A percentile compares a stretch with the other conserved stretches of the same genome.
Conservation (phyloP, 768 basidiomycete genomes). For the Panaeolus cyanescens region DNA sequence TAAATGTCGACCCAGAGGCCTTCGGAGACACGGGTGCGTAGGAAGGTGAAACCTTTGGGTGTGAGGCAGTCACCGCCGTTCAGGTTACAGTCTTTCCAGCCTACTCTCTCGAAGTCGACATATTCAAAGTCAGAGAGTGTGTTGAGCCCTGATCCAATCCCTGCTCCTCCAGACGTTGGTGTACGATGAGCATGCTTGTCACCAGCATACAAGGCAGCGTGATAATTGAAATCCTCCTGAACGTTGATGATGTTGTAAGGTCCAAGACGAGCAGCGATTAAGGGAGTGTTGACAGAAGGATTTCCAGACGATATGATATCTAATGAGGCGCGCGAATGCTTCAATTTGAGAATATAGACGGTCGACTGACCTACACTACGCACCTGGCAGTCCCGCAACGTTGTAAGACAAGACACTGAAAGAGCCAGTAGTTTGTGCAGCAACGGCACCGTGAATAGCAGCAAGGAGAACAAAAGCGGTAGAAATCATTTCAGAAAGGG, state of each 20-base stretch:
- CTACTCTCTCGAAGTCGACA: slow-evolving; percentile 32
- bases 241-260: slow-evolving; percentile 35
- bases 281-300: slow-evolving; percentile 28
- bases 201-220: slow-evolving; percentile 33
- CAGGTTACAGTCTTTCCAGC: slow-evolving; percentile 30
- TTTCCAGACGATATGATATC: slow-evolving; percentile 29
- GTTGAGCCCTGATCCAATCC: slow-evolving; percentile 36
- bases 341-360: not conserved
- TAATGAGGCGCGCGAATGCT: slow-evolving; percentile 1
- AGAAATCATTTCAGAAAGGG: not conserved
- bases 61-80: slow-evolving; percentile 38
- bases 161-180: slow-evolving; percentile 36
- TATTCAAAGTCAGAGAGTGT: slow-evolving; percentile 36
- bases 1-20: slow-evolving; percentile 37
- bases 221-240: slow-evolving; percentile 42
- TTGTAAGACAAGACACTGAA: slow-evolving; percentile 31
- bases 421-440: slow-evolving; percentile 24
- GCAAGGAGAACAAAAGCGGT: slow-evolving; percentile 1
- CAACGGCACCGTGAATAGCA: slow-evolving; percentile 9
- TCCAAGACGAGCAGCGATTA: slow-evolving; percentile 31
- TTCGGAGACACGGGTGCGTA: slow-evolving; percentile 30
- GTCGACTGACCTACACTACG: not conserved
- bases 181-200: slow-evolving; percentile 39
- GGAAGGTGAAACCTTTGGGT: slow-evolving; percentile 41
- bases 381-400: slow-evolving; percentile 36